Evolutionary conservation across 768 basidiomycete species (phyloP).

Genomic region (Galerina sulciceps): DNA sequence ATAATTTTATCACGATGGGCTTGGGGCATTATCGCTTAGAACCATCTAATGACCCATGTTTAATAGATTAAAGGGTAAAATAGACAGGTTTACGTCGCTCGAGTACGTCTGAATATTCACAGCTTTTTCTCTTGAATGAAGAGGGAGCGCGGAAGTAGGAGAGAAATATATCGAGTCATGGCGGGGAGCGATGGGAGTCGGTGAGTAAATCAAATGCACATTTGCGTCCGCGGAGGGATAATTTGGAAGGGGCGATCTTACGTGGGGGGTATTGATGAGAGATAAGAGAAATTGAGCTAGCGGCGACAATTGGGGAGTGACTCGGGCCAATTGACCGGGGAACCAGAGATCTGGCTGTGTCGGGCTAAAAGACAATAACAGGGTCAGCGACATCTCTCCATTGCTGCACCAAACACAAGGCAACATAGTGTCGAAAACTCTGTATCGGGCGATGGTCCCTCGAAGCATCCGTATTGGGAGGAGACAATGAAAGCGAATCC

Average conservation of each 20-base stretch:
- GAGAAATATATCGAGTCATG: conserved; percentile 2
- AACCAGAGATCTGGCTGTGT: conserved; percentile 7
- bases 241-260: conserved; percentile 28
- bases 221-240: conserved; percentile 24
- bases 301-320: conserved; percentile 33
- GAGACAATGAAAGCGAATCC: conserved; percentile 36
- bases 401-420: conserved; percentile 39
- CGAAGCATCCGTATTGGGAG: conserved; percentile 31
- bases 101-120: not conserved
- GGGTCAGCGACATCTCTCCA: conserved; percentile 30
- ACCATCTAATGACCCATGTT: conserved; percentile 11
- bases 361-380: conserved; percentile 49
- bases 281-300: conserved; percentile 24
- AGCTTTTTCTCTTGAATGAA: not conserved
- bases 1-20: conserved; percentile 23
- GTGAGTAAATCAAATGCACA: not conserved
- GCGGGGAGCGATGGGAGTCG: conserved; percentile 10
- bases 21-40: not conserved
- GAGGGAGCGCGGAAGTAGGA: not conserved
- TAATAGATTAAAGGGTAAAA: conserved; percentile 13
- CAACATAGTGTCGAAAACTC: conserved; percentile 21
- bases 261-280: conserved; percentile 22
- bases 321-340: conserved; percentile 40
- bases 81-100: conserved; percentile 10
- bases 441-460: conserved; percentile 44